Evolutionary conservation across 228 moss, liverwort and hornwort genomes (phyloP).

Genomic region (Sphagnum fallax): DNA sequence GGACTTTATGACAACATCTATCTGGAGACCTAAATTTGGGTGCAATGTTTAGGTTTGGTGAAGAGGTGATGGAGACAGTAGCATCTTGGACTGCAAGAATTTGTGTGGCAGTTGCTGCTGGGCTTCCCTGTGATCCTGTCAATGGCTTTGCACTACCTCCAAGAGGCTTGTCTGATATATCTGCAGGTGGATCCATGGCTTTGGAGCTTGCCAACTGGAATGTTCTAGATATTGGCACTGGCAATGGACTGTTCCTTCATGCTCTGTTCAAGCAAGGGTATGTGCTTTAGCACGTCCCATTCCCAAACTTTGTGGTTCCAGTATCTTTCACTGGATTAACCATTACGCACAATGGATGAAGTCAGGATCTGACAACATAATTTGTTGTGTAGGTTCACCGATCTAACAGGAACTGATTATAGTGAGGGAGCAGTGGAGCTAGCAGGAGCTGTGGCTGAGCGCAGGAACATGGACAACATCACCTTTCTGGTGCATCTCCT

Average conservation of each 20-base stretch:
- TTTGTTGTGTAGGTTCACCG: conserved; percentile 52
- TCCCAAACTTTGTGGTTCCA: no score
- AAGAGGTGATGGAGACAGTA: conserved; percentile 86
- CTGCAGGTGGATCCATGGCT: conserved; percentile 32
- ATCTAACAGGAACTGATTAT: conserved; percentile 84
- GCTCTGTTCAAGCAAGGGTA: conserved; percentile 90
- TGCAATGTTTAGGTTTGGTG: conserved; percentile 70
- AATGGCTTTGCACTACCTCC: conserved; percentile 28
- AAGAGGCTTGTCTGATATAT: conserved; percentile 26
- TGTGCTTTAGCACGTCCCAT: background rate
- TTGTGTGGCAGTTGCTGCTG: conserved; percentile 68
- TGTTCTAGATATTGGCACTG: conserved; percentile 86
- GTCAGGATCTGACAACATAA: no score
- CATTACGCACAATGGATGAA: no score
- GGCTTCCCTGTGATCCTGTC: conserved; percentile 33
- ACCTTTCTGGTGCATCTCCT: conserved; percentile 56
- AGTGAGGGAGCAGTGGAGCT: conserved; percentile 85
- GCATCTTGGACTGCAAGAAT: conserved; percentile 83
- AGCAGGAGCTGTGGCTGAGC: conserved; percentile 72
- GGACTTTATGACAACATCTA: no score
- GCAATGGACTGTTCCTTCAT: conserved; percentile 93
- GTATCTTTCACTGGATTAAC: no score
- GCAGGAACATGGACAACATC: conserved; percentile 50
- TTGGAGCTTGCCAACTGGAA: conserved; percentile 68
- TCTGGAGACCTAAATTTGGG: no score